Base-by-base conservation (phyloP, 208 protist species). In the Herpetomonas samuelpessoai region DNA sequence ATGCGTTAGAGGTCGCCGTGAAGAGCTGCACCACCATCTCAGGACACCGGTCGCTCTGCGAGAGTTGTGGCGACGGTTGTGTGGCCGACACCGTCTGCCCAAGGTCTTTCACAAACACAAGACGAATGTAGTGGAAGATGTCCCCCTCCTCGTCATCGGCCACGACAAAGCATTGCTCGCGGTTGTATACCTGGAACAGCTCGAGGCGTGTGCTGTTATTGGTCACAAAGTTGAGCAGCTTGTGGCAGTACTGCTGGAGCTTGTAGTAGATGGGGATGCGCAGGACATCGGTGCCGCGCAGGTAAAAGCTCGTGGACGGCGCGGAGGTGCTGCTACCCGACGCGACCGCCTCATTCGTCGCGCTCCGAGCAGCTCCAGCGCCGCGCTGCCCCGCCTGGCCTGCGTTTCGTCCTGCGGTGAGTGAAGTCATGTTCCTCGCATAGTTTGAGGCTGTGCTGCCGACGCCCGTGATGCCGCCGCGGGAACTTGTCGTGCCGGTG, bases 191-290 rank as follows among this genome's bases (percentile, higher is more conserved):
- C 31, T 70, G 71, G 57, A 96, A 80, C 3, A 96, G 69, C 65
- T 93, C 86, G 2, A 96, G 71, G 12, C 84, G 83, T 21, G 81
- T 76, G 54, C 75, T 83, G 64, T 91, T 88, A 38, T 67, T 76
- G 10, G 76, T 62, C 48, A 96, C 90, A 49, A 82, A 75, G 9
- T 72, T 70, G 28, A 93, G 74, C 29, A 93, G 77, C 51, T 84
- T 90, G 53, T 80, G 79, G 65, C 86, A 91, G 57, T 96, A 83
- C 60, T 96, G 83, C 71, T 96, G 89, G 48, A 96, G 63, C 62
- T 93, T 96, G 75, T 91, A 92, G 74, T 96, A 93, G 26, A 96
- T 77, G 0, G 89, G 89, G 47, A 96, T 86, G 53, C 84, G 74
- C 14, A 91, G 65, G 29, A 89, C 76, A 27, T 79, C 86, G 29